Evolutionary conservation across 2,329 filamentous ascomycete species (phyloP), one percentile per base, ranked within the genome.

Genomic region (Trichoderma sp.): DNA sequence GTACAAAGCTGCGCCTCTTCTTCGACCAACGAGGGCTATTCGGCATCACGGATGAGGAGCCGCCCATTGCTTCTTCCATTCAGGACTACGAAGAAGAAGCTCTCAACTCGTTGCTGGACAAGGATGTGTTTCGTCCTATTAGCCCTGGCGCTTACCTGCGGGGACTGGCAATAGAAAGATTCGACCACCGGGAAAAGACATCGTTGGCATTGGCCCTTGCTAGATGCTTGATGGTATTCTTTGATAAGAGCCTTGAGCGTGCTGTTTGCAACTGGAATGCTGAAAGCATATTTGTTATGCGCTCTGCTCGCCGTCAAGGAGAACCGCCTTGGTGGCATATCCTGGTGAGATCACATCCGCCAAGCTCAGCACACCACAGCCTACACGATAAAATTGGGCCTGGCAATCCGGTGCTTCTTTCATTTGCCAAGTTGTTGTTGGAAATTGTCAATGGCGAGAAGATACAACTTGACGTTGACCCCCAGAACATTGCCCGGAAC

Each of bases 381-480:
- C 41, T 57, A 44, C 30, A 41, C 44, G 45, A 56, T 10, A 56
- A 19, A 28, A 48, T 66, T 6, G 41, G 50, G 2, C 64, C 64
- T n/a, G 64, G 58, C 6, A 66, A 66, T 28, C 64, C 64, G 1
- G 30, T 66, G 17, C 43, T 66, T 4, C 51, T 66, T 2, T 66
- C 64, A 41, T 66, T 66, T 54, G 59, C 64, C 2, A 66, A 66
- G n/a, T 7, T 66, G 2, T 43, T 66, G 14, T 17, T 66, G 14
- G 64, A 66, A 6, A 63, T 66, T 41, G 39, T 63, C 17, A 63
- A 41, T 6, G 64, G 64, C 3, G 64, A 66, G 24, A 57, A 39
- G 30, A 63, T 66, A 39, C 28, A 61, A 2, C 39, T 63, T 7
- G 41, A 63, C 0, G 41, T 66, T n/a, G 47, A 63, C 4, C 26